Evolutionary conservation across 163 green algal species (phyloP).

Genomic region (Volvox carteri): DNA sequence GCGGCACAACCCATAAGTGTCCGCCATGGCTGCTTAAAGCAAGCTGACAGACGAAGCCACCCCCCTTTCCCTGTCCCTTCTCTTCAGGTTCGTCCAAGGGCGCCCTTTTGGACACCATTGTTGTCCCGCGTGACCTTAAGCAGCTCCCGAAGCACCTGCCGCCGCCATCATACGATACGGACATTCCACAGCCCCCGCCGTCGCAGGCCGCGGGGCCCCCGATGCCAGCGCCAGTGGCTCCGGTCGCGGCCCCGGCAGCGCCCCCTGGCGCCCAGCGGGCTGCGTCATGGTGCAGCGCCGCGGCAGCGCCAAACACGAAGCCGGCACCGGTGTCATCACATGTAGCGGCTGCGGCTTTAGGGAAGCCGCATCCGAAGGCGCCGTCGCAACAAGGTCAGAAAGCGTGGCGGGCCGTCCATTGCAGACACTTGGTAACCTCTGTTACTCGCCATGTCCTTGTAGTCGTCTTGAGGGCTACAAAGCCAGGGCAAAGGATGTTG

Average conservation of each 20-base stretch:
- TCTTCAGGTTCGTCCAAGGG: conserved; percentile 22
- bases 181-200: neutral
- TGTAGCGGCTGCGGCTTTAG: neutral
- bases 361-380: neutral
- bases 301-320: conserved; percentile 5
- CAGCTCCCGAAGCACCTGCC: conserved; percentile 70
- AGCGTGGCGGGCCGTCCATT: no score
- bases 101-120: conserved; percentile 62
- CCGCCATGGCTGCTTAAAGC: no score
- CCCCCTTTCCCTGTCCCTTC: neutral
- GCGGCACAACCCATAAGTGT: no score
- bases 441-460: neutral
- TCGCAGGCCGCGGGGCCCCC: no score
- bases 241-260: neutral
- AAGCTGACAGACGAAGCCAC: no score
- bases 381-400: neutral
- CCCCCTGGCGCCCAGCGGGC: neutral
- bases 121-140: conserved; percentile 67
- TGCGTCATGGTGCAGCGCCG: conserved; percentile 13
- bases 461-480: neutral
- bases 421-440: no score
- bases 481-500: no score
- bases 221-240: neutral
- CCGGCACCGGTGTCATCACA: no score
- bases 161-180: conserved; percentile 67